Conservation (phyloP, 192 early-diverging fungal genomes). For the Podila clonocystis region DNA sequence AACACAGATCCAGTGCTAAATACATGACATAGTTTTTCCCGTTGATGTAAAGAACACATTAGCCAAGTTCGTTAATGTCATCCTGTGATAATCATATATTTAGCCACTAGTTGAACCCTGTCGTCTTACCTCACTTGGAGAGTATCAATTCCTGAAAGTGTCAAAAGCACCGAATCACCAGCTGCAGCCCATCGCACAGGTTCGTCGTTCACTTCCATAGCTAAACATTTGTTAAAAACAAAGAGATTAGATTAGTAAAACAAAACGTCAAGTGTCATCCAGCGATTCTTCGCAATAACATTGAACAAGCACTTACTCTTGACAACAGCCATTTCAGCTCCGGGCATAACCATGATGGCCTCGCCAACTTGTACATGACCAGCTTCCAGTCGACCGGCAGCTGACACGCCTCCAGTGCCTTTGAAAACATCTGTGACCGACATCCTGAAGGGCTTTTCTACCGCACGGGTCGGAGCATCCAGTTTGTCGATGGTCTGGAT, state of each 20-base stretch:
- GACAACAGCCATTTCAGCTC: slow-evolving; percentile 77
- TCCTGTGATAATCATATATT: not conserved
- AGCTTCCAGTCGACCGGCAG: slow-evolving; percentile 87
- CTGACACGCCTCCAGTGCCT: slow-evolving; percentile 86
- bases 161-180: slow-evolving; percentile 90
- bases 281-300: not conserved
- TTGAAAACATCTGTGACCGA: slow-evolving; percentile 92
- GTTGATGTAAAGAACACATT: too few relatives aligned
- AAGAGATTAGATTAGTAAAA: not conserved
- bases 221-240: slow-evolving; percentile 47
- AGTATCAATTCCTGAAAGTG: slow-evolving; percentile 77
- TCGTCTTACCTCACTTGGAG: slow-evolving; percentile 69
- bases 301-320: slow-evolving; percentile 63
- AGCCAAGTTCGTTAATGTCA: not conserved
- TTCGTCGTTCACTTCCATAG: slow-evolving; percentile 78
- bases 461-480: slow-evolving; percentile 73
- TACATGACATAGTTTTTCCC: too few relatives aligned
- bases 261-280: not conserved
- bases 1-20: slow-evolving; percentile 83
- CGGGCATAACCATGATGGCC: slow-evolving; percentile 81
- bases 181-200: slow-evolving; percentile 88
- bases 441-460: slow-evolving; percentile 88
- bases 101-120: not conserved
- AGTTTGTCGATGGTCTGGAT: slow-evolving; percentile 81
- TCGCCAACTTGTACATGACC: slow-evolving; percentile 93